phyloP scores from a whole-genome alignment of 2,329 filamentous ascomycete species.

The Diaporthe vaccinii region DNA sequence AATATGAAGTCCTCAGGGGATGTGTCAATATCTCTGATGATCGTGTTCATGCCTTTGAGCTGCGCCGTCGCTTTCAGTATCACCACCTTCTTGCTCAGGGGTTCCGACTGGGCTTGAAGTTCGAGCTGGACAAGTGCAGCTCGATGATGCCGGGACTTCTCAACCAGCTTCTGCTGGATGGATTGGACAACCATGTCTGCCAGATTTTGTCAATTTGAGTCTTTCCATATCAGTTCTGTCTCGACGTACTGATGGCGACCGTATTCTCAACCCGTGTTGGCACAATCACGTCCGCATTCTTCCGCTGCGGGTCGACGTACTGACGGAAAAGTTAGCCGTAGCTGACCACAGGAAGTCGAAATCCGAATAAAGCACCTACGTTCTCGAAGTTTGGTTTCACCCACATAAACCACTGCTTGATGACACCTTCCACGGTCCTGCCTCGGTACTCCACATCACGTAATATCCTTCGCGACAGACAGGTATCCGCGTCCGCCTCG shows the following conservation, averaged over 20 bases:
- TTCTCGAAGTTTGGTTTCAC: slow-evolving; percentile 98
- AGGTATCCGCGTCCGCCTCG: slow-evolving; percentile 95
- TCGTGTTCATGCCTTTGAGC: slow-evolving; percentile 88
- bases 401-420: slow-evolving; percentile 97
- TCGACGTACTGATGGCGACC: slow-evolving; percentile 81
- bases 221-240: background rate
- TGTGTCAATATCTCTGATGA: slow-evolving; percentile 85
- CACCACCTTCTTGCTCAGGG: slow-evolving; percentile 81
- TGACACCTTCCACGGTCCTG: slow-evolving; percentile 92
- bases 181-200: slow-evolving; percentile 87
- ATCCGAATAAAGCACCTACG: slow-evolving; percentile 50
- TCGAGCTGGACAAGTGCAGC: slow-evolving; percentile 84
- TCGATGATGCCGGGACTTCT: slow-evolving; percentile 88
- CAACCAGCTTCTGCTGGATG: slow-evolving; percentile 86
- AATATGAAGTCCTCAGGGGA: slow-evolving; percentile 93
- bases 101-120: slow-evolving; percentile 76
- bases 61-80: slow-evolving; percentile 84
- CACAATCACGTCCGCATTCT: slow-evolving; percentile 94
- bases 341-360: background rate
- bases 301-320: slow-evolving; percentile 92
- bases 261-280: slow-evolving; percentile 94
- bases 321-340: slow-evolving; percentile 48
- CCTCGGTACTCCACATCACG: slow-evolving; percentile 92
- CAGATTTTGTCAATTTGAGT: slow-evolving; percentile 5
- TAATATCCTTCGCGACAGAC: slow-evolving; percentile 86